Base-by-base conservation (phyloP, 225 moss, liverwort and hornwort species). In the Pseudisothecium myosuroides region DNA sequence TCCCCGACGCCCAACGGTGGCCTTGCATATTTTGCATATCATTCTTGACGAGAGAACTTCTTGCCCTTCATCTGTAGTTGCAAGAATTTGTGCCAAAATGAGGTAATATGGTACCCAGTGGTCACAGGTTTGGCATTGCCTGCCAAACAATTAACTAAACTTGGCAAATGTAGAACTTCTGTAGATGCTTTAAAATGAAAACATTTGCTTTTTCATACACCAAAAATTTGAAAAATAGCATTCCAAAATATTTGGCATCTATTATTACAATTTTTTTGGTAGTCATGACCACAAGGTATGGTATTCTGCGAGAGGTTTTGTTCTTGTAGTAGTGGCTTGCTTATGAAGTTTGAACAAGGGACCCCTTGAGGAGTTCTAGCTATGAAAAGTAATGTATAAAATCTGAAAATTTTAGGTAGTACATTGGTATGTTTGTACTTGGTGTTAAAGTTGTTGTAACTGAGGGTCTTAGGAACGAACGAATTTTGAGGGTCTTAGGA, bases 221-320 rank as follows among this genome's bases (percentile, higher is more conserved):
- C 9, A 36, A 23, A 52, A 12, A 8, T 3, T 34, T 52, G 76
- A 52, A 52, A 66, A 36, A 22, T 6, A 13, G 14, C 54, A 76
- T 14, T 36, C 36, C 9, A 23, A 23, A 14, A 32, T 9, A 20
- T 23, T 52, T 34, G 34, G 22, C 14, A 22, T 76, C 3, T 52
- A 36, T 8, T 76, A 21, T 12, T 20, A 19, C 1, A 17, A 4
- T 9, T 49, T 21, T 76, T 76, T 13, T 19, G 32, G 0, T 1
- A 2, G 18, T 12, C 17, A 12, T 8, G 21, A 50, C 1, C 6
- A 23, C 13, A 1, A 1, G 13, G 7, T 45, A 45, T 3, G 6
- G 10, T 45, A 6, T 28, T 73, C 17, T 73, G 17, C 0, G 2
- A 32, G 19, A 12, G 2, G 2, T 32, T 32, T 32, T 49, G 50